phyloP scores from a whole-genome alignment of 352 stramenopile species.

The Phytopythium mirpurense region DNA sequence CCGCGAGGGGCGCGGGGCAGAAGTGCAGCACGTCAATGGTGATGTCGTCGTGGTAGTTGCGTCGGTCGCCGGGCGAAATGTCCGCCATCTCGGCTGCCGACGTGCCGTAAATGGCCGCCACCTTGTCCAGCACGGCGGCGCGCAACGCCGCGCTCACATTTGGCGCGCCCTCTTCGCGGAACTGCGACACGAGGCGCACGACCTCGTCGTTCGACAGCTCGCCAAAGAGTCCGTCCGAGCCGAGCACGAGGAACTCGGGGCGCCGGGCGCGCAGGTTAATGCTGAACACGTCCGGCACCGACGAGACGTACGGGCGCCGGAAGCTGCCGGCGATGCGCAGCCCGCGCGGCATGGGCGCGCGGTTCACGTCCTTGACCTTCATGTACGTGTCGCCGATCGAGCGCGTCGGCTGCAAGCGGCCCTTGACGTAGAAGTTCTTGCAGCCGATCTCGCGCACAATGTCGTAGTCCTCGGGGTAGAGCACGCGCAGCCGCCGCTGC shows the following conservation, averaged over 20 bases:
- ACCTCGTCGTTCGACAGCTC: slow-evolving; percentile 66
- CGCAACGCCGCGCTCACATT: slow-evolving; percentile 54
- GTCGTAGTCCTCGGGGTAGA: slow-evolving; percentile 62
- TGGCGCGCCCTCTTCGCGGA: slow-evolving; percentile 40
- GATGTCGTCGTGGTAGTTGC: slow-evolving; percentile 71
- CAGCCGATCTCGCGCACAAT: slow-evolving; percentile 65
- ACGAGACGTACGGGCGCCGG: slow-evolving; percentile 55
- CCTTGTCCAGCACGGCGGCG: slow-evolving; percentile 37
- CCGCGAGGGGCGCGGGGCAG: slow-evolving; percentile 17
- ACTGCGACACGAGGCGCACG: slow-evolving; percentile 34
- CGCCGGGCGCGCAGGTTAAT: slow-evolving; percentile 41
- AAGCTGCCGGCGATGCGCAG: slow-evolving; percentile 55
- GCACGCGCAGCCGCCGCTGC: slow-evolving; percentile 41
- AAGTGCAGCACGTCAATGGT: slow-evolving; percentile 72
- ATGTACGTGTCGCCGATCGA: slow-evolving; percentile 71
- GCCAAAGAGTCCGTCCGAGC: slow-evolving; percentile 56
- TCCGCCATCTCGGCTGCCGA: slow-evolving; percentile 38
- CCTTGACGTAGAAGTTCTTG: slow-evolving; percentile 69
- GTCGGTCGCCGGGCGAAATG: slow-evolving; percentile 46
- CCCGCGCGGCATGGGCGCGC: slow-evolving; percentile 48
- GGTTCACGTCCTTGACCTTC: slow-evolving; percentile 72
- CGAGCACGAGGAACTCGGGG: slow-evolving; percentile 58
- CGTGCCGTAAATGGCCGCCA: slow-evolving; percentile 51
- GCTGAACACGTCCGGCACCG: slow-evolving; percentile 63
- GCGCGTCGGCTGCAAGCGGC: slow-evolving; percentile 57